Conservation (phyloP, 208 protist genomes). For the Trypanosoma melophagium region DNA sequence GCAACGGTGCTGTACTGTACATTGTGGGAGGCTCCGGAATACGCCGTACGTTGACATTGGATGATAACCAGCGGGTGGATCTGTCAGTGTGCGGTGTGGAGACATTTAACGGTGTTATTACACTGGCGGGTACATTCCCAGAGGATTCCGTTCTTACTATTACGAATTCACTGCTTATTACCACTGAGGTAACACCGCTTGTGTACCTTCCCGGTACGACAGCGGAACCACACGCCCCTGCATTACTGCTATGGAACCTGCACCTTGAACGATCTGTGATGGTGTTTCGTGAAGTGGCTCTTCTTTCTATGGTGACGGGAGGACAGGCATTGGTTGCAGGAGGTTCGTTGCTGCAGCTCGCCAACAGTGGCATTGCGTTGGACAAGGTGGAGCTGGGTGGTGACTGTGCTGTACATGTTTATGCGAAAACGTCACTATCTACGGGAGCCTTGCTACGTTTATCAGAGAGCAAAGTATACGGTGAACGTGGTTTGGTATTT, state of each 20-base stretch:
- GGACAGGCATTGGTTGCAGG: background rate
- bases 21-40: background rate
- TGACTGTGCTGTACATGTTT: background rate
- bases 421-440: background rate
- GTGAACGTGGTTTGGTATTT: background rate
- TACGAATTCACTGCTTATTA: slow-evolving; percentile 5
- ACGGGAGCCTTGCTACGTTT: background rate
- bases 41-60: background rate
- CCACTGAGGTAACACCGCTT: background rate
- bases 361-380: background rate
- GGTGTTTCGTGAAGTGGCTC: background rate
- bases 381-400: background rate
- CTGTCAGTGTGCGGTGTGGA: background rate
- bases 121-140: background rate
- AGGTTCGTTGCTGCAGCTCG: background rate
- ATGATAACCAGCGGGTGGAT: background rate
- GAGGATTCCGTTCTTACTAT: background rate
- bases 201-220: background rate
- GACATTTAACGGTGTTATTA: background rate
- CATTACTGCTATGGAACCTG: background rate
- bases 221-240: background rate
- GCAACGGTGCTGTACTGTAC: background rate
- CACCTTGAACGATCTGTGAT: background rate
- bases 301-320: background rate
- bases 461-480: slow-evolving; percentile 7